A percentile compares a stretch with the other conserved stretches of the same genome.
Evolutionary conservation across 2,329 filamentous ascomycete genomes (phyloP).

Genomic region (Alternaria ventricosa): DNA sequence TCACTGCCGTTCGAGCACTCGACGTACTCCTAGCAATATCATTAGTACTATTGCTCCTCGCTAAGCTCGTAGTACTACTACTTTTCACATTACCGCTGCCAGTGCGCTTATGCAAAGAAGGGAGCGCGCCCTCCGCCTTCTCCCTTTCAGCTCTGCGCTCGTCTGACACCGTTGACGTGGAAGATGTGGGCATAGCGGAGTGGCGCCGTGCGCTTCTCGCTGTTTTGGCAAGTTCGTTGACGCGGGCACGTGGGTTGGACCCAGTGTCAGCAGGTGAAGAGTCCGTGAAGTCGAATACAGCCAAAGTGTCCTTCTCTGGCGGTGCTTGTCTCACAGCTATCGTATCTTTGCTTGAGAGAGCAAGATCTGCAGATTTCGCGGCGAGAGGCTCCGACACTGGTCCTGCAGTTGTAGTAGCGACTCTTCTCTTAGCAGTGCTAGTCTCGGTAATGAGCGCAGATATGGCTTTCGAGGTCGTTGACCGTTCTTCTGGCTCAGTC

Average conservation of each 20-base stretch:
- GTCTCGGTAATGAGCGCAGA: conserved; percentile 43
- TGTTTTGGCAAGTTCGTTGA: conserved; percentile 37
- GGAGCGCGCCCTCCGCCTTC: conserved; percentile 24
- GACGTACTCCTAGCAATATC: conserved; percentile 13
- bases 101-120: conserved; percentile 34
- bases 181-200: conserved; percentile 35
- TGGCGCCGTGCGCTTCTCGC: conserved; percentile 41
- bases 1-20: conserved; percentile 18
- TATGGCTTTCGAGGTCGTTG: conserved; percentile 42
- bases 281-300: conserved; percentile 49
- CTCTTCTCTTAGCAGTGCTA: conserved; percentile 34
- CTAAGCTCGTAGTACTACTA: conserved; percentile 19
- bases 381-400: conserved; percentile 3
- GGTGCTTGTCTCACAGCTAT: conserved; percentile 18
- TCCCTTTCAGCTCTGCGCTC: conserved; percentile 21
- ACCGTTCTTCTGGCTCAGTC: conserved; percentile 26
- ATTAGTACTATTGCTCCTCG: conserved; percentile 19
- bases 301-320: conserved; percentile 37
- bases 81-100: conserved; percentile 33
- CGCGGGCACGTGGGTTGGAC: conserved; percentile 26
- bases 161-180: conserved; percentile 10
- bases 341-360: conserved; percentile 6
- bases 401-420: conserved; percentile 2
- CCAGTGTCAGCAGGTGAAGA: conserved; percentile 36
- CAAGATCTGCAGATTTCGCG: conserved; percentile 2